A percentile compares a stretch with the other conserved stretches of the same genome.
These are phyloP conservation scores for Cyclotella choctawhatcheeana DNA, from an alignment of 108 stramenopile species.

Conservation along the genomic window DNA sequence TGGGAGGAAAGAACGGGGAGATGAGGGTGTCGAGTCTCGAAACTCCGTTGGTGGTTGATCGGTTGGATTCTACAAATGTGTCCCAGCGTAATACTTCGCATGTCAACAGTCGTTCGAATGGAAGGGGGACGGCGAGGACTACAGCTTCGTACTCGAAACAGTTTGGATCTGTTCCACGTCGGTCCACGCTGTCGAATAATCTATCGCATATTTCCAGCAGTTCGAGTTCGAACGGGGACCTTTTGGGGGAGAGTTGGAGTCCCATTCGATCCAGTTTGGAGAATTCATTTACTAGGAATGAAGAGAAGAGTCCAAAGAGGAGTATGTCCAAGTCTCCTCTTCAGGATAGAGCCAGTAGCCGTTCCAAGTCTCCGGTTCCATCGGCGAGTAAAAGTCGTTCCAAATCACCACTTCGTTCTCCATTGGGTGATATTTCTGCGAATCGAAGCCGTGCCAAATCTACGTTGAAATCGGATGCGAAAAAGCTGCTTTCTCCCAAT, in stretches of 20 bases:
- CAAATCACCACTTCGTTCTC: slow-evolving; percentile 37
- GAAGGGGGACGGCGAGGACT: neutral
- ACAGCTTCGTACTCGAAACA: neutral
- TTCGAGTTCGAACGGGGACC: slow-evolving; percentile 13
- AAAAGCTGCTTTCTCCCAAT: slow-evolving; percentile 22
- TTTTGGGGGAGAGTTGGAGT: slow-evolving; percentile 34
- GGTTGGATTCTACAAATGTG: too few species aligned
- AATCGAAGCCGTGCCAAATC: slow-evolving; percentile 16
- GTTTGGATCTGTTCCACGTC: neutral
- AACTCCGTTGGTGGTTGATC: slow-evolving; percentile 11
- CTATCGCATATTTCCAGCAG: slow-evolving; percentile 49
- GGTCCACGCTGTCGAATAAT: slow-evolving; percentile 16
- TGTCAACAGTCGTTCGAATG: slow-evolving; percentile 17
- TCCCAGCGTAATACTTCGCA: slow-evolving; percentile 29
- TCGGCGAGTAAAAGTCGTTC: slow-evolving; percentile 9
- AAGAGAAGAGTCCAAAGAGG: neutral
- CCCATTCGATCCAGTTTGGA: slow-evolving; percentile 45
- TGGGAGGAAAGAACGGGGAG: neutral
- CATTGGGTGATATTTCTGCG: slow-evolving; percentile 33
- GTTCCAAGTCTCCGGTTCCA: neutral
- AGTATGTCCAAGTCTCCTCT: slow-evolving; percentile 2
- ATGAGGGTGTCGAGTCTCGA: slow-evolving; percentile 16
- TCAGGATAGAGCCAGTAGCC: neutral
- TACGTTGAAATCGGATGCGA: neutral
- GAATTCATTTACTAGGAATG: slow-evolving; percentile 27